phyloP scores from a whole-genome alignment of 2,329 filamentous ascomycete genomes.

The Ilyonectria sp. region DNA sequence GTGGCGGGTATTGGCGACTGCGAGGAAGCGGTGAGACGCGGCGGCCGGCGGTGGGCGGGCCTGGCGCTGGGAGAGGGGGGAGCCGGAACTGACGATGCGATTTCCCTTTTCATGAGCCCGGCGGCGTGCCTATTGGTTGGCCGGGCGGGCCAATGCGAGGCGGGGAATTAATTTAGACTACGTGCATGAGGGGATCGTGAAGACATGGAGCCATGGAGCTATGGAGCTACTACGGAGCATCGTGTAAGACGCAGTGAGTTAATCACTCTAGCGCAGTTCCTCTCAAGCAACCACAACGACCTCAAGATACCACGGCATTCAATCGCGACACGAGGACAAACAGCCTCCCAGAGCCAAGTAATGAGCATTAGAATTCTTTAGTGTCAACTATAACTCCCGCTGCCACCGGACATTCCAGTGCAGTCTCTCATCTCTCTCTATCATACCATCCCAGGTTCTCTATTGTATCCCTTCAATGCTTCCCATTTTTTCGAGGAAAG shows the following conservation, averaged over 20 bases:
- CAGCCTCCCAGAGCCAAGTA: conserved; percentile 5
- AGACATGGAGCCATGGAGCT: not conserved
- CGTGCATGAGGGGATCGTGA: conserved; percentile 30
- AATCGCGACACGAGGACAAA: not conserved
- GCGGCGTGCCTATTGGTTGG: conserved; percentile 38
- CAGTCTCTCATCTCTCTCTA: conserved; percentile 19
- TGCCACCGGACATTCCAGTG: conserved; percentile 8
- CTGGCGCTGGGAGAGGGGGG: conserved; percentile 5
- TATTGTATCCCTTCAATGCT: conserved; percentile 31
- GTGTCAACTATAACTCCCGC: conserved; percentile 15
- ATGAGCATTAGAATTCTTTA: conserved; percentile 18
- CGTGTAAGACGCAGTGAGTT: conserved; percentile 1
- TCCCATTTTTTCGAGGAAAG: conserved; percentile 24
- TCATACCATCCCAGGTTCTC: conserved; percentile 28
- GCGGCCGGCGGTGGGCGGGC: conserved; percentile 12
- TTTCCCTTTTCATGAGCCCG: conserved; percentile 43
- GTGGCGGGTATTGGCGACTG: conserved; percentile 11
- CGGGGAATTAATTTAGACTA: conserved; percentile 34
- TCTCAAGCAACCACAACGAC: not conserved
- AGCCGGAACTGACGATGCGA: conserved; percentile 11
- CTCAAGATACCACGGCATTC: not conserved
- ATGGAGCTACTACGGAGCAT: not conserved
- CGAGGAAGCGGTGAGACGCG: conserved; percentile 25
- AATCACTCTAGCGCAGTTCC: not conserved
- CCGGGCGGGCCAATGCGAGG: conserved; percentile 21